Evolutionary conservation across 2,329 filamentous ascomycete genomes (phyloP), one percentile per base, ranked within the genome.

Genomic region (Tolypocladium cylindrosporum): DNA sequence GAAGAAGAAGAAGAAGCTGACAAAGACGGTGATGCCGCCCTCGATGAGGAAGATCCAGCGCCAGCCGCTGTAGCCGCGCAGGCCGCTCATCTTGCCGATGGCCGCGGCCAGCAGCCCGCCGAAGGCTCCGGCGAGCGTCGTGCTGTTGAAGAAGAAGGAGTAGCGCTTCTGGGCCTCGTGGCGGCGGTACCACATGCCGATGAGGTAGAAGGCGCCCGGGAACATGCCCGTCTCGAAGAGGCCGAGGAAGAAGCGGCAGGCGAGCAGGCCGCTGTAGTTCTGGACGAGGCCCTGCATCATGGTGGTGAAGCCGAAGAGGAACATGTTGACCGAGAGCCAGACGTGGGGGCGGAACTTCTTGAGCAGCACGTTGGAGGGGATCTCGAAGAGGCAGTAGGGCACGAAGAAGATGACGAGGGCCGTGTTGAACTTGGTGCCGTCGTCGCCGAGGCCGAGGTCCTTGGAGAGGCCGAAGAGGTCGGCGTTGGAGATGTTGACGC

Each of bases 101-200:
- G 87, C 92, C 1, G 85, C 87, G 1, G 92, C 92, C 5, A 97
- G 79, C 1, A 97, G 80, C 2, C 91, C 91, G 50, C 90, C 91
- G 66, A 96, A 97, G 0, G 91, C 89, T 39, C 89, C 89, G 1
- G 89, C 89, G 4, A 93, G 76, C 0, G 87, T 89, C 0, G 89
- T 92, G 36, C 82, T 90, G 67, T 83, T 86, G 78, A 97, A 97
- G 79, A 97, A 97, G 77, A 97, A 92, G 19, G 87, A 89, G 74
- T 92, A 97, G 37, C 94, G 86, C 67, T 91, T 90, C 73, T 97
- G 93, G 2, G 92, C 91, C 74, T 97, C 94, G 51, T 79, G 79
- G 60, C 93, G 85, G 60, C 87, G 86, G 66, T 97, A 99, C 91
- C 89, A 95, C 86, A 93, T 93, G 59, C 89, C 85, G 61, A 91